Evolutionary conservation across 176 grass and related monocot genomes (phyloP).

Genomic region (Dactylis glomerata): DNA sequence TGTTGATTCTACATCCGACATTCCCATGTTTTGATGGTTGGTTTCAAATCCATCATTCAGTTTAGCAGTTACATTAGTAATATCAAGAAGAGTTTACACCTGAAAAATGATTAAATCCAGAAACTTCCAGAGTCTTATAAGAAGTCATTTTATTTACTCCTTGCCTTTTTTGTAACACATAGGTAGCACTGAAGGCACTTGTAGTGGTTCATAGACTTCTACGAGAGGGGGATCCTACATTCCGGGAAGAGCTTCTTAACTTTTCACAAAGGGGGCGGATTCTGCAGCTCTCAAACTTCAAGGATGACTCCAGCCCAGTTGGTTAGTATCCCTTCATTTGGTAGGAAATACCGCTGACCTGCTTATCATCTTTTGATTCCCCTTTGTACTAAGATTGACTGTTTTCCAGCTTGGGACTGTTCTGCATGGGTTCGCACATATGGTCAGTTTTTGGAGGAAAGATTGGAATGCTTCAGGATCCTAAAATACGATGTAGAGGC

Average conservation of each 20-base stretch:
- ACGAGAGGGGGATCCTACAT: conserved; percentile 89
- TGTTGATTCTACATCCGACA: not conserved
- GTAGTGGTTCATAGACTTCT: conserved; percentile 94
- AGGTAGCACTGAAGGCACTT: conserved; percentile 94
- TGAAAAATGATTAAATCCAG: not conserved
- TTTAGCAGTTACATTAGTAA: not conserved
- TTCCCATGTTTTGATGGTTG: not conserved
- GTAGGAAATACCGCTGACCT: not conserved
- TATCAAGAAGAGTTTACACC: not conserved
- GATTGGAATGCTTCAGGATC: conserved; percentile 93
- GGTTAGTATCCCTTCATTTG: conserved; percentile 44
- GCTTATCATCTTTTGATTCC: conserved; percentile 13
- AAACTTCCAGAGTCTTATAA: not conserved
- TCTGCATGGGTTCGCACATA: conserved; percentile 98
- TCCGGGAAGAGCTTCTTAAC: conserved; percentile 95
- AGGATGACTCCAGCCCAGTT: conserved; percentile 95
- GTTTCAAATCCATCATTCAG: not conserved
- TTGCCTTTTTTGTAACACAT: not conserved
- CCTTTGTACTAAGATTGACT: not conserved
- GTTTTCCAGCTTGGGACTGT: conserved; percentile 89
- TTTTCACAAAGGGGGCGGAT: conserved; percentile 88
- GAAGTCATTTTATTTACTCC: not conserved
- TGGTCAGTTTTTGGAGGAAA: conserved; percentile 92
- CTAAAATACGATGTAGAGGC: conserved; percentile 97
- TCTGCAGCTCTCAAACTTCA: conserved; percentile 96